Conservation (phyloP, 2,329 filamentous ascomycete species). For the Stagonosporopsis tanaceti region DNA sequence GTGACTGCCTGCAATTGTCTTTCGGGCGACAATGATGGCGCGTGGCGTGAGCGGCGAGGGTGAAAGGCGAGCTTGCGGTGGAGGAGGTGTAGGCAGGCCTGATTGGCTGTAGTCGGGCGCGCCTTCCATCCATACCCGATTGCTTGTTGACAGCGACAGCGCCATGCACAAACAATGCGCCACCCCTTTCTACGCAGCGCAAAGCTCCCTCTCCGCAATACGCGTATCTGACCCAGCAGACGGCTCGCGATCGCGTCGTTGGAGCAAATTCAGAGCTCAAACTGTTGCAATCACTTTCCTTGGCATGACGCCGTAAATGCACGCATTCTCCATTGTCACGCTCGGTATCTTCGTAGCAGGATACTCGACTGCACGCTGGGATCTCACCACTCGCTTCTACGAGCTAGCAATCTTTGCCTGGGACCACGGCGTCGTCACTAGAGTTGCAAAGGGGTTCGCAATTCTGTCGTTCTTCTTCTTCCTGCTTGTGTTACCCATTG, state of each 20-base stretch:
- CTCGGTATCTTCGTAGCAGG: conserved; percentile 99
- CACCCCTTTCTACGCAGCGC: conserved; percentile 13
- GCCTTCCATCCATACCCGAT: conserved; percentile 2
- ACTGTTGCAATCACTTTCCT: conserved; percentile 14
- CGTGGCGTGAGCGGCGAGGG: not conserved
- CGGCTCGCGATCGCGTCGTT: not conserved
- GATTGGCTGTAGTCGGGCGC: conserved; percentile 14
- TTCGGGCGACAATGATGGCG: not conserved
- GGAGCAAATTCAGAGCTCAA: no score
- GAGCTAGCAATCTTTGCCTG: conserved; percentile 97
- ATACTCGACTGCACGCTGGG: conserved; percentile 99
- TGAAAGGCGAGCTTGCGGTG: conserved; percentile 1
- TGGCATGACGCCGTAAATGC: conserved; percentile 70
- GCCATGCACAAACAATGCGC: conserved; percentile 27
- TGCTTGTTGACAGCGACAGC: conserved; percentile 13
- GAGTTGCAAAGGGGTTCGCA: conserved; percentile 84
- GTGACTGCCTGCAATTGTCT: not conserved
- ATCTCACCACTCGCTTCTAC: conserved; percentile 95
- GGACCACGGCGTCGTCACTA: conserved; percentile 95
- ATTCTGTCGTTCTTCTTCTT: conserved; percentile 86
- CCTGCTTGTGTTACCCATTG: conserved; percentile 81
- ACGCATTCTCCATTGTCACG: conserved; percentile 95
- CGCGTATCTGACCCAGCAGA: not conserved
- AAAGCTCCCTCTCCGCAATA: not conserved
- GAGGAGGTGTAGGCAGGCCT: conserved; percentile 2